Percentiles rank a stretch among this genome's conserved stretches.
Evolutionary conservation across 140 eudicot species (phyloP).

Genomic region (Flaveria floridana): DNA sequence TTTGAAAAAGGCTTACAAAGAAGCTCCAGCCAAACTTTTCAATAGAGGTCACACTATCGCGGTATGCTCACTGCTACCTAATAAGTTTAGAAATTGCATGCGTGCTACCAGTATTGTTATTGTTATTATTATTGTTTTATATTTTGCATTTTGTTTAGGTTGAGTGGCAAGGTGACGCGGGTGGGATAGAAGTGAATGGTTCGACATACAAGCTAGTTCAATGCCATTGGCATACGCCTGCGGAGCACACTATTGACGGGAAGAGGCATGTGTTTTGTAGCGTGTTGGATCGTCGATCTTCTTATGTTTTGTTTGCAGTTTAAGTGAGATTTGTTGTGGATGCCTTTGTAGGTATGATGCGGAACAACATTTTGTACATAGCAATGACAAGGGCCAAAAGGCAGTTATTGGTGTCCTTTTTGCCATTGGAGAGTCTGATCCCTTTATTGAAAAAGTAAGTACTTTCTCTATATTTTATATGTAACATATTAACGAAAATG

Average conservation of each 20-base stretch:
- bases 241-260: slow-evolving; percentile 64
- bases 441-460: slow-evolving; percentile 37
- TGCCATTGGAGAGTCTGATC: slow-evolving; percentile 44
- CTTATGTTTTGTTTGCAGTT: background rate
- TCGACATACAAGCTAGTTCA: slow-evolving; percentile 41
- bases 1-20: slow-evolving; percentile 39
- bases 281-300: background rate
- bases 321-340: background rate
- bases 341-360: slow-evolving; percentile 36
- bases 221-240: slow-evolving; percentile 78
- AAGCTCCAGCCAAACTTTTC: slow-evolving; percentile 42
- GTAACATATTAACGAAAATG: too few species aligned
- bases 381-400: slow-evolving; percentile 12
- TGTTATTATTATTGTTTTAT: background rate
- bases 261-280: slow-evolving; percentile 31
- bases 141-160: slow-evolving; percentile 31
- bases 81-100: background rate
- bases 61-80: slow-evolving; percentile 31
- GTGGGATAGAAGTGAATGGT: slow-evolving; percentile 47
- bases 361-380: slow-evolving; percentile 61
- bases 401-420: slow-evolving; percentile 49
- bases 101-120: background rate
- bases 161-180: slow-evolving; percentile 56
- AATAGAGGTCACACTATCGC: slow-evolving; percentile 43
- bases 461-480: background rate